These are phyloP conservation scores for Quercus berberidifolia DNA, from an alignment of 306 rosid genomes.

Conservation along the genomic window DNA sequence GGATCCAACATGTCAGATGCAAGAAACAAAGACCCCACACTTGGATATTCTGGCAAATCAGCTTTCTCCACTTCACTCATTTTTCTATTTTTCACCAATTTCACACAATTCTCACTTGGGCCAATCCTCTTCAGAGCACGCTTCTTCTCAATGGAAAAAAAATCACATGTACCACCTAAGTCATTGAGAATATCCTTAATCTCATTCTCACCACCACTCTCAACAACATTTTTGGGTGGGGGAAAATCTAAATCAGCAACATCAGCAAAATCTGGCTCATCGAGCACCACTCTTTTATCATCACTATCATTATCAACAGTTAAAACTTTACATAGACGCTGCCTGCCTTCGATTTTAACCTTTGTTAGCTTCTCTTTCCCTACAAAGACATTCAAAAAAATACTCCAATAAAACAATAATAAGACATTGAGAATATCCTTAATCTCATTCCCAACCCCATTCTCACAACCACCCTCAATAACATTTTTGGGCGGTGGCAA, in stretches of 20 bases:
- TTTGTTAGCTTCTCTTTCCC: conserved; percentile 42
- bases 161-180: conserved; percentile 65
- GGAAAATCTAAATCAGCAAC: conserved; percentile 62
- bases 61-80: conserved; percentile 24
- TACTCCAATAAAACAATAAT: background rate
- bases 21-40: conserved; percentile 62
- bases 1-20: conserved; percentile 28
- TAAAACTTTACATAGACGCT: conserved; percentile 72
- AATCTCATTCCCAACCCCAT: conserved; percentile 54
- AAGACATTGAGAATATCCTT: conserved; percentile 71
- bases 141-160: conserved; percentile 61
- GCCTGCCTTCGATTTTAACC: conserved; percentile 67
- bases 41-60: conserved; percentile 32
- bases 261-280: conserved; percentile 33
- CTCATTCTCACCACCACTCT: conserved; percentile 35
- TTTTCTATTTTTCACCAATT: conserved; percentile 15
- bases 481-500: conserved; percentile 33
- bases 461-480: conserved; percentile 13
- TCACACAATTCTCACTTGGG: conserved; percentile 17
- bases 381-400: conserved; percentile 11
- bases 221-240: background rate
- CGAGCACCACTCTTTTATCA: conserved; percentile 16
- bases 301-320: conserved; percentile 14
- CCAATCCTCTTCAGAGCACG: conserved; percentile 14
- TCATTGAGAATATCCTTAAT: conserved; percentile 75